Conservation (phyloP, 768 basidiomycete species). For the Suillus weaverae region DNA sequence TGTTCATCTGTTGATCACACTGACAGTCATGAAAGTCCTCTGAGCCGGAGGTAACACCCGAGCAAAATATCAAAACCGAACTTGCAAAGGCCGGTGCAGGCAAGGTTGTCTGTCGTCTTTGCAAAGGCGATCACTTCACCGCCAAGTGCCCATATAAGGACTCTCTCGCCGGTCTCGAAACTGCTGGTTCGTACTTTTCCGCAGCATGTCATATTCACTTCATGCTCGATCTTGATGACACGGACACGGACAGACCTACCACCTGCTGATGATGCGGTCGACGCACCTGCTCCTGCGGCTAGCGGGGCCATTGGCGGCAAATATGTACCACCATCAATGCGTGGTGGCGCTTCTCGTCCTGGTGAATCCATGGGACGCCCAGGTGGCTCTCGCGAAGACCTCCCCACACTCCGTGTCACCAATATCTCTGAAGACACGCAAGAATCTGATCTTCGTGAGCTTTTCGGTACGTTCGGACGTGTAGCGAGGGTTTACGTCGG, state of each 20-base stretch:
- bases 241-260: conserved; percentile 35
- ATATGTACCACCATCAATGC: conserved; percentile 94
- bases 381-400: conserved; percentile 74
- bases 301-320: conserved; percentile 59
- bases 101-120: conserved; percentile 89
- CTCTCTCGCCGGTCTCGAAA: conserved; percentile 76
- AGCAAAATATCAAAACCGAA: conserved; percentile 64
- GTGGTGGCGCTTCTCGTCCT: conserved; percentile 61
- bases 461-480: conserved; percentile 85
- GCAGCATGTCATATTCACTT: neutral
- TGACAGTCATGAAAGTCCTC: conserved; percentile 38
- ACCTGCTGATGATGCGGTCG: conserved; percentile 35
- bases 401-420: conserved; percentile 95
- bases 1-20: neutral
- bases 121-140: conserved; percentile 97
- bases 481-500: conserved; percentile 93
- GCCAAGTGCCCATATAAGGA: conserved; percentile 99
- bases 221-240: neutral
- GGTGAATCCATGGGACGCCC: conserved; percentile 71
- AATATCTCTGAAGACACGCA: conserved; percentile 95
- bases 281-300: conserved; percentile 27
- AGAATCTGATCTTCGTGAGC: conserved; percentile 89
- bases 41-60: conserved; percentile 68
- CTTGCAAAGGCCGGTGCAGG: conserved; percentile 76
- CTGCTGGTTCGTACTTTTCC: conserved; percentile 42